Conservation (phyloP, 2,329 filamentous ascomycete genomes). For the Tolypocladium cylindrosporum region DNA sequence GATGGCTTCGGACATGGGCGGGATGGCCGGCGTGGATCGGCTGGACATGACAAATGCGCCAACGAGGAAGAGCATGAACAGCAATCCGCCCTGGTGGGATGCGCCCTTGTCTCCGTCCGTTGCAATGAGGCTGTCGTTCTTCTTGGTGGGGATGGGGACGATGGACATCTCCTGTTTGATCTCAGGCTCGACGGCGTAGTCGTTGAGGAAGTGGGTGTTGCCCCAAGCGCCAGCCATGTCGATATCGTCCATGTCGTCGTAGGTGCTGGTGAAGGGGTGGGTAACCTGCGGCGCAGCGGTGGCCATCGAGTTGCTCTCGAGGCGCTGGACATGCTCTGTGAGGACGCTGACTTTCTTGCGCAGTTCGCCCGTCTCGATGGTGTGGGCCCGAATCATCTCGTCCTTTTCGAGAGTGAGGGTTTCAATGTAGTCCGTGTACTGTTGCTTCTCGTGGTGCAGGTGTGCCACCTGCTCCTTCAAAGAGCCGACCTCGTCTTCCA, state of each 20-base stretch:
- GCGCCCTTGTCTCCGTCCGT: conserved; percentile 51
- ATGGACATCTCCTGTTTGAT: conserved; percentile 50
- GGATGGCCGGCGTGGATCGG: conserved; percentile 60
- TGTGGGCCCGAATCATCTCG: conserved; percentile 80
- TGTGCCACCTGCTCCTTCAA: conserved; percentile 62
- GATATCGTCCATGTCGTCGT: conserved; percentile 74
- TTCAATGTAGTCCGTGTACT: conserved; percentile 66
- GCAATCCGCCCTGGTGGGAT: conserved; percentile 64
- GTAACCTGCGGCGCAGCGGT: conserved; percentile 30
- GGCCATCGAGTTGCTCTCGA: conserved; percentile 49
- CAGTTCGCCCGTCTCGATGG: conserved; percentile 80
- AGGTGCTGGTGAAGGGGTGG: conserved; percentile 59
- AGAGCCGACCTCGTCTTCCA: conserved; percentile 68
- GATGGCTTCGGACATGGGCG: conserved; percentile 70
- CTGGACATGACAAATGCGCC: conserved; percentile 94
- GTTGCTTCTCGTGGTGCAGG: conserved; percentile 62
- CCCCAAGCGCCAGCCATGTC: conserved; percentile 78
- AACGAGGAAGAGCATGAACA: conserved; percentile 93
- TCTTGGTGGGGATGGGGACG: conserved; percentile 36
- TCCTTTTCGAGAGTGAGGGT: conserved; percentile 78
- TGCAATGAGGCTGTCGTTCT: conserved; percentile 24
- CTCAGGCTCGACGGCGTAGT: conserved; percentile 54
- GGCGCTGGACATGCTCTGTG: conserved; percentile 58
- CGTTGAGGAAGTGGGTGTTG: conserved; percentile 60
- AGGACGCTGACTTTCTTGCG: conserved; percentile 87